A percentile compares a stretch with the other conserved stretches of the same genome.
These are phyloP conservation scores for Gracilariopsis chorda DNA, from an alignment of 23 red algal genomes.

Conservation along the genomic window DNA sequence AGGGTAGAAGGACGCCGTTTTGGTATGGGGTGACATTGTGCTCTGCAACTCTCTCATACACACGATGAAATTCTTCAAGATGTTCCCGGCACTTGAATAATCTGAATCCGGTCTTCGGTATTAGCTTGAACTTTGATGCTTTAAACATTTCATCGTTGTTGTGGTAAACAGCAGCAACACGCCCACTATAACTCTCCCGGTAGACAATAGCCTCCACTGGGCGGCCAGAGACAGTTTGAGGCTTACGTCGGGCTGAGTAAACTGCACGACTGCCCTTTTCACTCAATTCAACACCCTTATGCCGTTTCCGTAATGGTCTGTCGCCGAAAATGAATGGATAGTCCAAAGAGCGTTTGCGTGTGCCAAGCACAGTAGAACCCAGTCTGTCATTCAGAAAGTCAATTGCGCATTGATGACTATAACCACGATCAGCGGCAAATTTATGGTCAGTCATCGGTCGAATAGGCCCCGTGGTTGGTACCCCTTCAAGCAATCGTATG, in stretches of 20 bases:
- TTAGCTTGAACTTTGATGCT: background rate
- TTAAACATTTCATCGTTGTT: background rate
- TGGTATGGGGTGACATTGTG: no score
- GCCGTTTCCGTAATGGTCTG: background rate
- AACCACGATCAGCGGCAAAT: background rate
- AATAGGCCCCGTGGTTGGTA: background rate
- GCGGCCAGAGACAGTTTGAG: background rate
- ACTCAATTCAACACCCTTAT: background rate
- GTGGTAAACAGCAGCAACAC: background rate
- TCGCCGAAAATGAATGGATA: background rate
- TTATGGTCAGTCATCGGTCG: background rate
- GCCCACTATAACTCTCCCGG: background rate
- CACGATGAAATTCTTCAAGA: background rate
- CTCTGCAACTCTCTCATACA: background rate
- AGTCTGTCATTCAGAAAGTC: background rate
- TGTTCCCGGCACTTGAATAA: background rate
- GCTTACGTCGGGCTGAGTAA: background rate
- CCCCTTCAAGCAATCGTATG: background rate
- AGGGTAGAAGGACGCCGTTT: no score
- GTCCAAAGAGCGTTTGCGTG: background rate
- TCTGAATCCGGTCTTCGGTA: background rate
- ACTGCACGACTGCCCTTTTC: background rate
- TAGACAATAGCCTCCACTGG: background rate
- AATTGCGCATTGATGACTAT: background rate
- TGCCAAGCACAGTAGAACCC: background rate